Base-by-base conservation (phyloP, 2,329 filamentous ascomycete species). In the Botrytis pseudocinerea region DNA sequence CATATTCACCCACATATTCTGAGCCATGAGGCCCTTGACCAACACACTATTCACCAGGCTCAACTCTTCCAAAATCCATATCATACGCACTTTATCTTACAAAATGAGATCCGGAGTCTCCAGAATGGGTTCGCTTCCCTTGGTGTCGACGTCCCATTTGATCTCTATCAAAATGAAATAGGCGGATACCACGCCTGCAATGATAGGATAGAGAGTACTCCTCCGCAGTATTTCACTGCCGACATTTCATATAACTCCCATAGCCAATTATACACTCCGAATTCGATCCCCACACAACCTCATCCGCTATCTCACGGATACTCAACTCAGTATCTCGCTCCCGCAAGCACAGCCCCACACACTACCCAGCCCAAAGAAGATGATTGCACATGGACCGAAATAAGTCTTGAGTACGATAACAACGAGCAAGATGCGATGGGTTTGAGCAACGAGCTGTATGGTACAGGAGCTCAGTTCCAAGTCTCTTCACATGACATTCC, bases 121-220 rank as follows among this genome's bases (percentile, higher is more conserved):
- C 70, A 72, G 40, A 42, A 32, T 4, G 40, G 70, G 2, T 68
- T 72, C n/a, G n/a, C 40, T n/a, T 68, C 70, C 25, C 54, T 69
- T 10, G 70, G 63, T 20, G 42, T 72, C 42, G 54, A 72, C 22
- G 18, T 72, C 1, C 63, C 70, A 25, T 69, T 54, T 18, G 51
- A 61, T 8, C 18, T 72, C 18, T 72, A 72, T 42, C 70, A 44
- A 69, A 32, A 40, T 16, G 32, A 51, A 51, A 40, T 60, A 25
- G 48, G 40, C 7, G 54, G 54, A 16, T 9, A 32, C 7, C 51
- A 57, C n/a, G 51, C 51, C 51, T 18, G 18, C 7, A 57, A 28
- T 28, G n/a, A 57, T 57, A n/a, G 51, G 2, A 57, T 57, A 57
- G n/a, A 28, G 7, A 57, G 10, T 18, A 28, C 6, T 18, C n/a